Base-by-base conservation (phyloP, 148 eudicot species). In the Chenopodium formosanum region DNA sequence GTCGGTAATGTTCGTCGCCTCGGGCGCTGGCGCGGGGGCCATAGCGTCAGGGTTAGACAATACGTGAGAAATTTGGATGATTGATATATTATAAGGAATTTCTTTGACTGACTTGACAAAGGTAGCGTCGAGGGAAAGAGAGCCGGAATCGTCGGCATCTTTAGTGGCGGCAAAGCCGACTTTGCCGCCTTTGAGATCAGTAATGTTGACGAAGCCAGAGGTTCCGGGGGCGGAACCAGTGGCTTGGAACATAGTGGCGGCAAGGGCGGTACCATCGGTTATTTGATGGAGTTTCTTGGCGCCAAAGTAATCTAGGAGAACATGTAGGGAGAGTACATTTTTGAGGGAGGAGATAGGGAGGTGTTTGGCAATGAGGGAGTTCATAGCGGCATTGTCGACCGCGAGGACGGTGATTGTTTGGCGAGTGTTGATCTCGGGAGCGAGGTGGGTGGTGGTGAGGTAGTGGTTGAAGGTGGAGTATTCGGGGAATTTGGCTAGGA, bases 211-310 rank as follows among this genome's bases (percentile, higher is more conserved):
- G 82, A 96, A 94, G 0, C 99, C 99, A 13, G 98, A 79, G 20
- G 93, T 84, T 0, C 99, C 99, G 0, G 91, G 47, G 8, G 99
- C 99, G 8, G 89, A 23, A 4, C 99, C 99, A 78, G 97, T 92
- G 74, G 99, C 99, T 70, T 96, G 99, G 88, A 79, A 96, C 94
- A 96, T 90, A 0, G 99, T 96, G 48, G 99, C 99, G 53, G 99
- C 94, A 29, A 92, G 87, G 0, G 97, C 97, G 12, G 98, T 87
- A 58, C 98, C 98, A 62, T 90, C 84, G 66, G 90, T 88, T 69
- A 96, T 96, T 77, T 96, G 97, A 84, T 96, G 99, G 72, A 96
- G 92, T 74, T 96, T 96, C 73, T 96, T 94, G 37, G 95, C 94
- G 47, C 94, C 95, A 76, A 96, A 96, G 85, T 96, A 96, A 81